Percentiles rank a stretch among this genome's conserved stretches.
Conservation (phyloP, 495 filamentous ascomycete genomes). For the Penicillium turbatum region DNA sequence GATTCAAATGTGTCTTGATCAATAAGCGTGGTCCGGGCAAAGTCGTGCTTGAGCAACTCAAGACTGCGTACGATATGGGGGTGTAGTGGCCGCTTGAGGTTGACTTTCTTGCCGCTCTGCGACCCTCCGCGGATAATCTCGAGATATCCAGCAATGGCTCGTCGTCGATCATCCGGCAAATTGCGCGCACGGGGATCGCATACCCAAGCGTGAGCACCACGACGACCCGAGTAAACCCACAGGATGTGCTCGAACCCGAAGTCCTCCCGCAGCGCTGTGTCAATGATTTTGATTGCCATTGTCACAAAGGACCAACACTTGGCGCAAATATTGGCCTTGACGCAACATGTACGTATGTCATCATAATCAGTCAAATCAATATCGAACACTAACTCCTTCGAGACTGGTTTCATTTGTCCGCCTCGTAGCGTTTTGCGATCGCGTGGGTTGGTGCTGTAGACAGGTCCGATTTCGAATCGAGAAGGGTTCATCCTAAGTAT, state of each 20-base stretch:
- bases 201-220: constrained; percentile 98
- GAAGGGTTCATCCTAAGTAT: constrained; percentile 79
- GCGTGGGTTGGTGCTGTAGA: constrained; percentile 88
- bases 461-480: constrained; percentile 95
- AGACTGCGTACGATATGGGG: constrained; percentile 85
- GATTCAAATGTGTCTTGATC: constrained; percentile 82
- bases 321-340: constrained; percentile 84
- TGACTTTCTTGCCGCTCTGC: constrained; percentile 82
- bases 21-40: constrained; percentile 72
- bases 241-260: constrained; percentile 95
- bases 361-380: constrained; percentile 99
- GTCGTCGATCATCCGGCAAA: constrained; percentile 78
- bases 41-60: constrained; percentile 72
- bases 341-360: constrained; percentile 90
- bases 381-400: constrained; percentile 96
- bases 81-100: constrained; percentile 79
- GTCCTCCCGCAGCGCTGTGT: constrained; percentile 80
- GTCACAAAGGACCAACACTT: constrained; percentile 97
- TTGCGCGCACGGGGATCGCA: constrained; percentile 81
- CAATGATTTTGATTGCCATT: constrained; percentile 93
- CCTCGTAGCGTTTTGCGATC: constrained; percentile 79
- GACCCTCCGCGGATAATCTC: constrained; percentile 80
- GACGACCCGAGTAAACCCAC: constrained; percentile 96
- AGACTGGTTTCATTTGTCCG: constrained; percentile 64
- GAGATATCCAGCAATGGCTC: constrained; percentile 80